Evolutionary conservation across 2,329 filamentous ascomycete species (phyloP).

Genomic region (Colletotrichum orbiculare): DNA sequence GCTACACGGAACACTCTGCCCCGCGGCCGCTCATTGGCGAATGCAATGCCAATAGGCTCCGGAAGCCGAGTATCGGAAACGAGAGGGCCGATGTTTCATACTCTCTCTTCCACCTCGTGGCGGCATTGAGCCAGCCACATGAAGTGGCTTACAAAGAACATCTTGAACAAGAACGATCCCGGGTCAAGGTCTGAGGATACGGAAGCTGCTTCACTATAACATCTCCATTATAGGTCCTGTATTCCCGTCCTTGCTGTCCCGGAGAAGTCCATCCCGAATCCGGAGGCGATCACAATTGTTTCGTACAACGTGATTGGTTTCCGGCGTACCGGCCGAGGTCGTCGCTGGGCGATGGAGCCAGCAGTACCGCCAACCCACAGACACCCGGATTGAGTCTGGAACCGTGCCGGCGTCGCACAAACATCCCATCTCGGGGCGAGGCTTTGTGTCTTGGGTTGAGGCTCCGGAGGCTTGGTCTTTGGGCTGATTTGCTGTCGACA

Average conservation of each 20-base stretch:
- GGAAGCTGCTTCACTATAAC: no score
- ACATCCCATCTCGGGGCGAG: slow-evolving; percentile 22
- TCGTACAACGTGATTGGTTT: slow-evolving; percentile 3
- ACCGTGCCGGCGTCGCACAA: slow-evolving; percentile 35
- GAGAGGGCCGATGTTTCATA: slow-evolving; percentile 31
- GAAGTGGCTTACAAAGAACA: no score
- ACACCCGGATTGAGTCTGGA: slow-evolving; percentile 28
- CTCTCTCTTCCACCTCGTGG: slow-evolving; percentile 10
- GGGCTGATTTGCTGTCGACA: no score
- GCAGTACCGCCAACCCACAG: slow-evolving; percentile 26
- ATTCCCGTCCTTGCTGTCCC: no score
- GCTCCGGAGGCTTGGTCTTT: no score
- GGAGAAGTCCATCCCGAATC: neutral
- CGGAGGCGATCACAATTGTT: neutral
- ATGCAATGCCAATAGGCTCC: slow-evolving; percentile 4
- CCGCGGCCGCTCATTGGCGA: slow-evolving; percentile 7
- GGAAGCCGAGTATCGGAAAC: slow-evolving; percentile 34
- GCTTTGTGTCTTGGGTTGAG: no score
- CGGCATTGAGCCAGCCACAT: slow-evolving; percentile 9
- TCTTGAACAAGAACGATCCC: no score
- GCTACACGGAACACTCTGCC: neutral
- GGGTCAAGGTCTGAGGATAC: neutral
- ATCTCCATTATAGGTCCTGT: no score
- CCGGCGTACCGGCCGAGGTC: neutral
- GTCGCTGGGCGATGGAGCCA: neutral